These are phyloP conservation scores for Periglandula ipomoeae DNA, from an alignment of 2,329 filamentous ascomycete species.

Conservation along the genomic window DNA sequence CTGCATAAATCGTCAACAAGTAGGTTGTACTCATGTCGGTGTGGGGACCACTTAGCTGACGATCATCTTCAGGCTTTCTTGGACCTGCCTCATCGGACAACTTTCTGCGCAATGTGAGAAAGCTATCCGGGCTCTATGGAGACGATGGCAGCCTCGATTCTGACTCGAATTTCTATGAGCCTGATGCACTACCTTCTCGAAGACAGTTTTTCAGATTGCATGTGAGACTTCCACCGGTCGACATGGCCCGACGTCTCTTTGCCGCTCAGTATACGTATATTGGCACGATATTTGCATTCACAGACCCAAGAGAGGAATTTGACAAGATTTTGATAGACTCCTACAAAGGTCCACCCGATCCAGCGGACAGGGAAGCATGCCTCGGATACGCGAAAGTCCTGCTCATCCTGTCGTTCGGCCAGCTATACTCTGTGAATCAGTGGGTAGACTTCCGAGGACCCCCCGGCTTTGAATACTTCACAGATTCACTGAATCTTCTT, in stretches of 20 bases:
- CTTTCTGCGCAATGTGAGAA: slow-evolving; percentile 27
- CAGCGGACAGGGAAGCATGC: slow-evolving; percentile 35
- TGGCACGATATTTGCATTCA: slow-evolving; percentile 47
- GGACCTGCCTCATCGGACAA: slow-evolving; percentile 29
- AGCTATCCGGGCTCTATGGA: slow-evolving; percentile 23
- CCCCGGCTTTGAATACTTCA: slow-evolving; percentile 47
- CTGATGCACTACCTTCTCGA: slow-evolving; percentile 23
- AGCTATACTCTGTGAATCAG: slow-evolving; percentile 49
- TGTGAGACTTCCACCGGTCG: slow-evolving; percentile 36
- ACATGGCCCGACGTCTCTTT: slow-evolving; percentile 41
- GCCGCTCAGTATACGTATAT: slow-evolving; percentile 46
- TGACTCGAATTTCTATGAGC: slow-evolving; percentile 24
- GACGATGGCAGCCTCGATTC: slow-evolving; percentile 23
- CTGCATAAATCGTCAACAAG: slow-evolving; percentile 22
- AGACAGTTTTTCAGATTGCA: slow-evolving; percentile 14
- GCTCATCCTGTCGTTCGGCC: slow-evolving; percentile 43
- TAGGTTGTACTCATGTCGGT: background rate
- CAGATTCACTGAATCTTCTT: slow-evolving; percentile 38
- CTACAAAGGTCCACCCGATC: slow-evolving; percentile 32
- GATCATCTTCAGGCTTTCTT: slow-evolving; percentile 21
- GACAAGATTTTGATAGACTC: slow-evolving; percentile 34
- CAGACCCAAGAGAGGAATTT: slow-evolving; percentile 34
- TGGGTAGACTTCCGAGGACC: slow-evolving; percentile 42
- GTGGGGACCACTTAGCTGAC: too few species aligned
- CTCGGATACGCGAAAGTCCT: slow-evolving; percentile 42